phyloP scores from a whole-genome alignment of 2,329 filamentous ascomycete species.

The Nothophoma quercina region DNA sequence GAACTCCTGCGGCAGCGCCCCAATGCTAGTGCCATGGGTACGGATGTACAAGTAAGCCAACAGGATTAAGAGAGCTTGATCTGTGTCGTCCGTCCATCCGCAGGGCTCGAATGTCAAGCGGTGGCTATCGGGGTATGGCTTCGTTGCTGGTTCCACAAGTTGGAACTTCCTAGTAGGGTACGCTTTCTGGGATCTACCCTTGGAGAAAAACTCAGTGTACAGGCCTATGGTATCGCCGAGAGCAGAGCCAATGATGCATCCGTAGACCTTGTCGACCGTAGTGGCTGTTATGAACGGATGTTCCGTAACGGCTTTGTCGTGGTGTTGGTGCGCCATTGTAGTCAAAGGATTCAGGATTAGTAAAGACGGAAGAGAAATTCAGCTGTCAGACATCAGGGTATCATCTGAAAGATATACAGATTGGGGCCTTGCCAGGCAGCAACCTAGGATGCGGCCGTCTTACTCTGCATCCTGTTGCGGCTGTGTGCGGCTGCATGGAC shows the following conservation, averaged over 20 bases:
- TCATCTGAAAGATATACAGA: too few species aligned
- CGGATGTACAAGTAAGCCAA: slow-evolving; percentile 58
- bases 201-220: slow-evolving; percentile 62
- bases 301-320: too few species aligned
- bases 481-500: too few species aligned
- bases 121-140: slow-evolving; percentile 56
- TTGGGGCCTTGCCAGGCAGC: too few species aligned
- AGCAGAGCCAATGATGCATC: slow-evolving; percentile 60
- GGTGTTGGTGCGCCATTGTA: background rate
- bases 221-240: slow-evolving; percentile 63
- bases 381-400: too few species aligned
- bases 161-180: slow-evolving; percentile 54
- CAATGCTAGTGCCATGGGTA: slow-evolving; percentile 33
- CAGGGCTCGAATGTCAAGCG: slow-evolving; percentile 43
- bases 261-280: slow-evolving; percentile 52
- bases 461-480: too few species aligned
- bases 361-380: too few species aligned
- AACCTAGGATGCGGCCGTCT: too few species aligned
- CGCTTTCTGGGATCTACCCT: slow-evolving; percentile 38
- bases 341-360: too few species aligned
- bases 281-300: slow-evolving; percentile 42
- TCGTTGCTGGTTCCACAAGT: slow-evolving; percentile 51
- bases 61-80: slow-evolving; percentile 61
- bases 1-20: slow-evolving; percentile 48
- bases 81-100: slow-evolving; percentile 65